Evolutionary conservation across 257 asterid species (phyloP).

Genomic region (Solanum tacnaense): DNA sequence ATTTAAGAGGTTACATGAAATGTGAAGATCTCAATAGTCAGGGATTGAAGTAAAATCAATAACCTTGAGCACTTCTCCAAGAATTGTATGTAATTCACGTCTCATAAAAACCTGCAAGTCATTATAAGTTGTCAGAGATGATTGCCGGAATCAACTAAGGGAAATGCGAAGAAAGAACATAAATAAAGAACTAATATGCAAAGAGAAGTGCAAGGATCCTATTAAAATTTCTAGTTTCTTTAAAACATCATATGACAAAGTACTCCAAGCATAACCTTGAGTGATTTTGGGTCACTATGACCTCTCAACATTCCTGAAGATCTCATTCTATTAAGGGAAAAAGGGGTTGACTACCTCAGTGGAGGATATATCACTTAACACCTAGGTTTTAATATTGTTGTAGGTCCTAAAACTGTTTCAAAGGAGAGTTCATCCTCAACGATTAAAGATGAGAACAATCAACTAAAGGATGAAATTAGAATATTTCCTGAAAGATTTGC

Average conservation of each 20-base stretch:
- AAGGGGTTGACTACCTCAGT: not conserved
- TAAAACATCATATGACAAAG: not conserved
- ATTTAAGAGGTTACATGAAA: not conserved
- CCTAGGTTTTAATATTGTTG: not conserved
- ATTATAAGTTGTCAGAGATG: not conserved
- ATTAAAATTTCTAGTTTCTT: not conserved
- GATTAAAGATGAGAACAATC: not conserved
- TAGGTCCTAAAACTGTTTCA: not conserved
- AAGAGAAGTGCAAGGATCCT: not conserved
- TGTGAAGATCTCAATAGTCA: slow-evolving; percentile 35
- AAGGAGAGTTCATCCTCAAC: not conserved
- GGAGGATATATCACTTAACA: not conserved
- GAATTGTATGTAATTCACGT: slow-evolving; percentile 76
- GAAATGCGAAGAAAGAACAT: not conserved
- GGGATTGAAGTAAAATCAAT: slow-evolving; percentile 55
- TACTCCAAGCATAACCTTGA: not conserved
- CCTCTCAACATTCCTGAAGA: not conserved
- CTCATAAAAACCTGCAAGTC: slow-evolving; percentile 59
- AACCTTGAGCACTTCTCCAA: slow-evolving; percentile 44
- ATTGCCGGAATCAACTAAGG: not conserved
- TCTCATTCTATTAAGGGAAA: not conserved
- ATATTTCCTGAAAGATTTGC: not conserved
- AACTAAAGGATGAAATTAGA: not conserved
- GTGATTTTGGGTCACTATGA: not conserved
- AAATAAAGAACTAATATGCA: not conserved